Percentiles rank a stretch among this genome's conserved stretches.
These are phyloP conservation scores for Obelidium mucronatum DNA, from an alignment of 192 early-diverging fungal genomes.

Conservation along the genomic window DNA sequence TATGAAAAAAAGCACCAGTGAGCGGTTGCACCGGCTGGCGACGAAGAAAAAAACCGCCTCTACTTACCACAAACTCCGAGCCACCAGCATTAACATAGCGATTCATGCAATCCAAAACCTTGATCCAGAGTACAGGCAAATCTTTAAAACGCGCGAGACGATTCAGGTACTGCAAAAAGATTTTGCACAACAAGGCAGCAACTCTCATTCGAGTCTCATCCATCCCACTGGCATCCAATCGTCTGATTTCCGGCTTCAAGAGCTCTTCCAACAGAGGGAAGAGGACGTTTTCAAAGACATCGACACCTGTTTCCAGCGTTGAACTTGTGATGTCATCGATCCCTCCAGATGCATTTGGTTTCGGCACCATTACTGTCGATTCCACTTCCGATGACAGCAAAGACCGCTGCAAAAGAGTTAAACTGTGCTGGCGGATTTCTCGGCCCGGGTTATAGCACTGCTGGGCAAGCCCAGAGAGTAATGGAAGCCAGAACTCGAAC, in stretches of 20 bases:
- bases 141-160: slow-evolving; percentile 64
- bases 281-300: slow-evolving; percentile 84
- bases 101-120: slow-evolving; percentile 72
- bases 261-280: slow-evolving; percentile 90
- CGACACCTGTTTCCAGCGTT: slow-evolving; percentile 56
- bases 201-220: slow-evolving; percentile 80
- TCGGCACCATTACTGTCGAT: slow-evolving; percentile 21
- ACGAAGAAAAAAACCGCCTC: slow-evolving; percentile 2
- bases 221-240: slow-evolving; percentile 67
- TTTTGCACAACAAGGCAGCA: slow-evolving; percentile 74
- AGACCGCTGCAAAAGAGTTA: slow-evolving; percentile 82
- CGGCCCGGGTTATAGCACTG: slow-evolving; percentile 78
- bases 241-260: slow-evolving; percentile 71
- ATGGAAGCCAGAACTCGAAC: slow-evolving; percentile 81
- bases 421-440: slow-evolving; percentile 83
- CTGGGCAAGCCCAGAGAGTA: slow-evolving; percentile 74
- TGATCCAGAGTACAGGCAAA: slow-evolving; percentile 65
- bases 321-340: slow-evolving; percentile 22
- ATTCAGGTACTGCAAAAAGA: slow-evolving; percentile 76
- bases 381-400: slow-evolving; percentile 69
- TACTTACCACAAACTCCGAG: slow-evolving; percentile 54
- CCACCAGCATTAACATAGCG: slow-evolving; percentile 67
- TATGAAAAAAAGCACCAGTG: neutral
- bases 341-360: slow-evolving; percentile 21
- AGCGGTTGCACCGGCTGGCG: no score